Base-by-base conservation (phyloP, 1,284 basidiomycete genomes). In the Anthracocystis setariae region DNA sequence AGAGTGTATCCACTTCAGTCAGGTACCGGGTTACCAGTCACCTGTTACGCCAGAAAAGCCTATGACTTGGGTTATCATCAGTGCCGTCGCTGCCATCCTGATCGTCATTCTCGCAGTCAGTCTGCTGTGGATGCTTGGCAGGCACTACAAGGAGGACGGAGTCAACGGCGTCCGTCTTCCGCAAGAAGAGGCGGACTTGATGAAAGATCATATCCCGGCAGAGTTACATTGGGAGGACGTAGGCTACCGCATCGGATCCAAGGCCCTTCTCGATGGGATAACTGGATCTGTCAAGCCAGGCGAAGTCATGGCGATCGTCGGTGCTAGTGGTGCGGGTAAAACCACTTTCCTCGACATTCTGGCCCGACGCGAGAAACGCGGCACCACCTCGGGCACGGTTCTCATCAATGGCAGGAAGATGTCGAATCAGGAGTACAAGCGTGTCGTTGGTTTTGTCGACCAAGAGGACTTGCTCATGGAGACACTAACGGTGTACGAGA, bases 401-500 rank as follows among this genome's bases (percentile, higher is more conserved):
- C 88, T 93, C 23, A 89, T 98, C 55, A 98, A 98, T 79, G 94
- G 94, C 0, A 87, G 92, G 3, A 86, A 88, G 62, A 90, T 96
- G 42, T 85, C 86, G 45, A 87, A 93, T 77, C 84, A 86, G 37
- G 89, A 91, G 77, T 97, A 93, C 86, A 90, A 90, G 80, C 88
- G 89, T 27, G 90, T 97, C 10, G 89, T 91, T 63, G 95, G 95
- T 32, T 98, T 92, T 76, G 95, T 98, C 50, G 95, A 98, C 82
- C 95, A 98, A 84, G 95, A 98, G 83, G 95, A 98, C 83, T 95
- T 94, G 8, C 85, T 98, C 53, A 94, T 98, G 90, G 89, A 90
- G 76, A 98, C 95, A 1, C 85, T 98, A 82, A 98, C 94, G 1
- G 95, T 98, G 12, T 98, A 97, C 82, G 95, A 98, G 86, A 97